These are phyloP conservation scores for Cyclostephanos invisitatus DNA, from an alignment of 108 stramenopile genomes.

Conservation along the genomic window DNA sequence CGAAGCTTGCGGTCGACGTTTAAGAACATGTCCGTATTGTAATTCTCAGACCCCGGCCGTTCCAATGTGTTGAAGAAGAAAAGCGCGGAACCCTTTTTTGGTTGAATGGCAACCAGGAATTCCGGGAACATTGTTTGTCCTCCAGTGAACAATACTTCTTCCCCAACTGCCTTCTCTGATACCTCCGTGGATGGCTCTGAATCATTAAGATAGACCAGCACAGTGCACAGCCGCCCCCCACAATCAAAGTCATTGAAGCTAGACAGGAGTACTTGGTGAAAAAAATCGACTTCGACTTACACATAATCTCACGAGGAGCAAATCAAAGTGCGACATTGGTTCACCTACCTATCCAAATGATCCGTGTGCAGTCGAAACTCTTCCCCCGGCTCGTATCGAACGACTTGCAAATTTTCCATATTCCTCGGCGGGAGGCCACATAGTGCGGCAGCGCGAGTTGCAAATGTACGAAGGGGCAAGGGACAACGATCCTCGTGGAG, in stretches of 20 bases:
- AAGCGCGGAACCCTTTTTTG: slow-evolving; percentile 41
- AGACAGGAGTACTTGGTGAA: neutral
- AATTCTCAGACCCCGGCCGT: slow-evolving; percentile 37
- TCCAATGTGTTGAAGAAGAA: slow-evolving; percentile 59
- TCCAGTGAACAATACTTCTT: slow-evolving; percentile 15
- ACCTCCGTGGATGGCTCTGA: neutral
- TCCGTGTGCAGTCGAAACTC: slow-evolving; percentile 56
- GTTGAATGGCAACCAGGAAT: slow-evolving; percentile 17
- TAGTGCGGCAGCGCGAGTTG: slow-evolving; percentile 26
- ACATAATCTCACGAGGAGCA: neutral
- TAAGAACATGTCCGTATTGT: slow-evolving; percentile 43
- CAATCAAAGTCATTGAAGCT: slow-evolving; percentile 50
- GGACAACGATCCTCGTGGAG: slow-evolving; percentile 32
- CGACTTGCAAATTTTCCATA: slow-evolving; percentile 60
- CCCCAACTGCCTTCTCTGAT: neutral
- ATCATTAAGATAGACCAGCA: slow-evolving; percentile 49
- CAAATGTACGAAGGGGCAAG: slow-evolving; percentile 31
- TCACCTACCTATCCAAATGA: slow-evolving; percentile 38
- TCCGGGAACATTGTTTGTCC: slow-evolving; percentile 54
- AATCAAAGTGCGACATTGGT: neutral
- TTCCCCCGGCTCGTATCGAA: slow-evolving; percentile 45
- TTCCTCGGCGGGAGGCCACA: slow-evolving; percentile 37
- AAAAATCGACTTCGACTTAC: neutral
- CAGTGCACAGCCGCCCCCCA: slow-evolving; percentile 52
- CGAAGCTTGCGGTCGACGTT: slow-evolving; percentile 41